Percentiles rank a stretch among this genome's conserved stretches.
Conservation (phyloP, 2,329 filamentous ascomycete species). For the Hymenoscyphus albidus region DNA sequence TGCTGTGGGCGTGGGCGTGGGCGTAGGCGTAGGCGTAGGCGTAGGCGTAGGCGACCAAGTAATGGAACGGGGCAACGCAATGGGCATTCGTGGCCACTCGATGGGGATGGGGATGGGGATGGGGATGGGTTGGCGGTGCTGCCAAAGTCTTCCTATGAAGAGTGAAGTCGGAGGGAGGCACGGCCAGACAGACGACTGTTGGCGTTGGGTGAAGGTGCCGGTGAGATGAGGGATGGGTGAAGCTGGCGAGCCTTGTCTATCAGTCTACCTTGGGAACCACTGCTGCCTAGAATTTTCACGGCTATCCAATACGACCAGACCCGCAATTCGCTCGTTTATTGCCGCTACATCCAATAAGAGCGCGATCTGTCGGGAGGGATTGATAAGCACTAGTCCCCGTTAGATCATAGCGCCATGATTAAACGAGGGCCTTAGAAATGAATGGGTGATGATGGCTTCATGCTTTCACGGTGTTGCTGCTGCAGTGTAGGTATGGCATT, state of each 20-base stretch:
- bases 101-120: not conserved
- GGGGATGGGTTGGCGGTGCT: conserved; percentile 13
- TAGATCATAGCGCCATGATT: not conserved
- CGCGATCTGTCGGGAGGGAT: not conserved
- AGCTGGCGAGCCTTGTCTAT: conserved; percentile 9
- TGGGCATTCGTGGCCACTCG: conserved; percentile 18
- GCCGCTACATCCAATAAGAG: conserved; percentile 2
- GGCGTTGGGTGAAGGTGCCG: not conserved
- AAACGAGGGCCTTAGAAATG: not conserved
- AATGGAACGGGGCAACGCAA: conserved; percentile 16
- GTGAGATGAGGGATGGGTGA: conserved; percentile 17
- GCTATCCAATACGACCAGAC: not conserved
- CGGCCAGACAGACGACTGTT: too few species aligned
- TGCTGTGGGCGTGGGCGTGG: too few species aligned
- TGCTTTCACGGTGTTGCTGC: not conserved
- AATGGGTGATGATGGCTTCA: not conserved
- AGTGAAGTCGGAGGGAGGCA: not conserved
- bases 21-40: too few species aligned
- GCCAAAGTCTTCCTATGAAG: conserved; percentile 7
- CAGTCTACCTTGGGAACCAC: conserved; percentile 18
- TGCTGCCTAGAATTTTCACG: conserved; percentile 21
- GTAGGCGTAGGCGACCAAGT: conserved; percentile 4
- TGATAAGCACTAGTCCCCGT: not conserved
- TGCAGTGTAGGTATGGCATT: not conserved
- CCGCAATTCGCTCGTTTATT: not conserved